Conservation (phyloP, 495 filamentous ascomycete genomes). For the Aspergillus sparsus region DNA sequence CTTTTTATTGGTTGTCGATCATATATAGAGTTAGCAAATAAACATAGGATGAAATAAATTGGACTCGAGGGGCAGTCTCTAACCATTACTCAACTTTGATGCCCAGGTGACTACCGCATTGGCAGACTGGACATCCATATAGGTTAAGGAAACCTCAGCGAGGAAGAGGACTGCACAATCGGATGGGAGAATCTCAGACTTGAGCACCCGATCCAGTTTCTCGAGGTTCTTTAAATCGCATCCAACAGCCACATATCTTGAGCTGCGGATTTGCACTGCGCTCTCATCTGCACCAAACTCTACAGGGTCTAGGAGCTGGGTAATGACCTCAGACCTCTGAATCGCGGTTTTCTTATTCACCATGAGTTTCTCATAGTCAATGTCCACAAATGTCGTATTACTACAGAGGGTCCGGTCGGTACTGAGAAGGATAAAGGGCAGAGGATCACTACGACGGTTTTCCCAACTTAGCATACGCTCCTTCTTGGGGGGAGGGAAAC, state of each 20-base stretch:
- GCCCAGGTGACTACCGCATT: slow-evolving; percentile 74
- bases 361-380: slow-evolving; percentile 85
- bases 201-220: slow-evolving; percentile 58
- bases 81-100: slow-evolving; percentile 62
- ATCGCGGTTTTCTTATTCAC: slow-evolving; percentile 70
- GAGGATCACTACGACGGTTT: slow-evolving; percentile 66
- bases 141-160: slow-evolving; percentile 88
- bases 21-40: not conserved
- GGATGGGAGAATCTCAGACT: slow-evolving; percentile 52
- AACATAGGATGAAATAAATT: not conserved
- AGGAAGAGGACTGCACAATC: slow-evolving; percentile 70
- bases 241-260: slow-evolving; percentile 74
- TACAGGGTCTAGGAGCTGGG: slow-evolving; percentile 50
- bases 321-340: slow-evolving; percentile 57
- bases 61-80: not conserved
- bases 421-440: slow-evolving; percentile 81
- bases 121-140: slow-evolving; percentile 78
- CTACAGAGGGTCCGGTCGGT: slow-evolving; percentile 57
- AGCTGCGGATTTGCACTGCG: slow-evolving; percentile 59
- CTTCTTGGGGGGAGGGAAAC: not conserved
- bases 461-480: slow-evolving; percentile 31
- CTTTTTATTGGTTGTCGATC: slow-evolving; percentile 20
- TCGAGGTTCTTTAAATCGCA: slow-evolving; percentile 74
- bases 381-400: slow-evolving; percentile 72
- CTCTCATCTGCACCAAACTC: slow-evolving; percentile 44